Evolutionary conservation across 202 grass and related monocot genomes (phyloP), one percentile per base, ranked within the genome.

Genomic region (Schoenoplectus triqueter): DNA sequence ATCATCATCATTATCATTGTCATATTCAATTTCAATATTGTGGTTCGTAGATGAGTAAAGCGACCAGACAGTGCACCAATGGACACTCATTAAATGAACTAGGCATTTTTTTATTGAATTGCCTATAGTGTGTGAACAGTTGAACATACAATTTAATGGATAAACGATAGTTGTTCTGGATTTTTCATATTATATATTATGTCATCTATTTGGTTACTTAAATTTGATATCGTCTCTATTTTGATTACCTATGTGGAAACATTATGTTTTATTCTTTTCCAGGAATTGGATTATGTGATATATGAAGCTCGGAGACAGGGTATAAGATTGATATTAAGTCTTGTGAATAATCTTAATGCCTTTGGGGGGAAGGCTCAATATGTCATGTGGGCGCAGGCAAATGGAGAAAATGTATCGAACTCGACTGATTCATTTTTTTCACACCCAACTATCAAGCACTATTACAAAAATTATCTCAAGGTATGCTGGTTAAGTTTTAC

Each of bases 311-410:
- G 92, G 55, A 90, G 88, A 70, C 88, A 92, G 70, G 61, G 81
- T 80, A 62, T 98, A 51, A 90, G 95, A 51, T 70, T 98, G 78
- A 93, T 98, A 79, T 85, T 98, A 73, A 92, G 88, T 86, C 95
- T 95, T 84, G 91, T 95, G 19, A 95, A 98, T 78, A 93, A 98
- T 87, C 95, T 98, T 42, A 84, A 95, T 84, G 82, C 90, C 40
- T 95, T 98, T 82, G 95, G 92, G 70, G 95, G 95, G 72, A 98
- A 98, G 84, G 83, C 85, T 87, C 95, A 95, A 64, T 95, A 98
- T 88, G 85, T 98, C 84, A 87, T 80, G n/a, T 98, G 95, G 91
- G 92, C 92, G 64, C 88, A 95, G 85, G 42, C 66, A 84, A 83
- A 92, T 90, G 92, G 95, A 57, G 80, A 78, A 63, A 92, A 95